Conservation (phyloP, 1,139 yeast species). For the Nakaseomyces delphensis region DNA sequence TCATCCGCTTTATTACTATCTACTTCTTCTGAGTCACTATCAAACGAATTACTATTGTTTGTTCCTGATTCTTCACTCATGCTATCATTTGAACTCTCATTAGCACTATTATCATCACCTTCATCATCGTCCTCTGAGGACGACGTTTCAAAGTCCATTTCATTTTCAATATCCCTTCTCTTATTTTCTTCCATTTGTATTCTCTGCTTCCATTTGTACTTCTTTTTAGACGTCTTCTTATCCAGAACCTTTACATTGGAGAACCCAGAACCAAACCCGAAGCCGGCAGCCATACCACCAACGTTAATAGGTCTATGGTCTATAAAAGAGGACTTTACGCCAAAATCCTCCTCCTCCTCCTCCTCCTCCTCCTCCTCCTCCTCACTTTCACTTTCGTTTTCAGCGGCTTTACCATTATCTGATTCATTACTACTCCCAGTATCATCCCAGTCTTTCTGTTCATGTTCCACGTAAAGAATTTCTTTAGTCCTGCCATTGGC, state of each 20-base stretch:
- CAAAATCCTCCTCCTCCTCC: constrained; percentile 30
- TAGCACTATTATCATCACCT: constrained; percentile 21
- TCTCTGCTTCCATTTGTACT: constrained; percentile 51
- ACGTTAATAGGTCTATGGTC: constrained; percentile 62
- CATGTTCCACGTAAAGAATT: constrained; percentile 62
- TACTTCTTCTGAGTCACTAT: constrained; percentile 23
- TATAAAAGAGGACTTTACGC: constrained; percentile 37
- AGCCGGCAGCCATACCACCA: constrained; percentile 45
- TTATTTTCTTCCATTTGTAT: constrained; percentile 42
- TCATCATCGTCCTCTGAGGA: constrained; percentile 26
- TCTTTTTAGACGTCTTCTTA: constrained; percentile 39
- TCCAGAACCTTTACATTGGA: constrained; percentile 39
- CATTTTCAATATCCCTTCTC: constrained; percentile 36
- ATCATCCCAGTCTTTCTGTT: constrained; percentile 49
- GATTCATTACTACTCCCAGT: constrained; percentile 27
- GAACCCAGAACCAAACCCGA: constrained; percentile 72
- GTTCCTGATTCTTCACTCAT: background rate
- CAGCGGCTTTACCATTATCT: no score
- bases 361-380: constrained; percentile 13
- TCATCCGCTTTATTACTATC: constrained; percentile 23
- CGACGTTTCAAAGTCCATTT: constrained; percentile 37
- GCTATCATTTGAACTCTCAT: constrained; percentile 13
- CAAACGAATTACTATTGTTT: constrained; percentile 14
- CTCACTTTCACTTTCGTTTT: constrained; percentile 20
- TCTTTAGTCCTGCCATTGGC: constrained; percentile 58